Evolutionary conservation across 495 filamentous ascomycete species (phyloP), one percentile per base, ranked within the genome.

Genomic region (Lichenothelia convexa): DNA sequence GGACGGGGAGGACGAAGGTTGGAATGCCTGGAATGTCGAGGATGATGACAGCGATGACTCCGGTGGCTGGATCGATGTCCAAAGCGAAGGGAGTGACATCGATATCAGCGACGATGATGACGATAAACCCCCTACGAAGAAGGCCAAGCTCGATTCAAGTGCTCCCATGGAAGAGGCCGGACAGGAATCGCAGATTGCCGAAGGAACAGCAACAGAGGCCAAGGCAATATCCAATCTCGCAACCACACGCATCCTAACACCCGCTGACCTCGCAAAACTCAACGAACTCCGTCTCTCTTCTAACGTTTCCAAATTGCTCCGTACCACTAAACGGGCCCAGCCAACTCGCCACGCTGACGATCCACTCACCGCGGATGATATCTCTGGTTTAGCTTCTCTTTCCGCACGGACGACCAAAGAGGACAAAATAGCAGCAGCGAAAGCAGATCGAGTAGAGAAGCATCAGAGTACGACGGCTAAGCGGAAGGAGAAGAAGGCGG

Each of bases 1-100:
- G 1, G 70, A 70, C 23, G 78, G 75, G 0, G 80, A 75, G 43
- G 48, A 30, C 7, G 39, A 46, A 26, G 67, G 78, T 43, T 85
- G 79, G 63, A 70, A 63, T 30, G 75, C 77, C 24, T 92, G 85
- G 83, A 83, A 93, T 45, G 73, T 89, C 18, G 83, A 80, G 42
- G 81, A 78, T 29, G 59, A 65, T 13, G 73, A 80, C 42, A 80
- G 68, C 51, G 78, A 80, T 47, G 75, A 80, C 42, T 83, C 80
- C 13, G 63, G 72, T 47, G 91, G 84, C 23, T 99, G 91, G 91
- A 86, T 94, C 45, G 71, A 89, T 44, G 87, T 95, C 18, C 67
- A 80, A 39, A 79, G 73, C 43, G 81, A 91, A 41, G 78, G 68
- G 6, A 81, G 91, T 37, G 53, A 56, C 21, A 87, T 83, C 41